These are phyloP conservation scores for Colletotrichum scovillei DNA, from an alignment of 2,329 filamentous ascomycete genomes.

Conservation along the genomic window DNA sequence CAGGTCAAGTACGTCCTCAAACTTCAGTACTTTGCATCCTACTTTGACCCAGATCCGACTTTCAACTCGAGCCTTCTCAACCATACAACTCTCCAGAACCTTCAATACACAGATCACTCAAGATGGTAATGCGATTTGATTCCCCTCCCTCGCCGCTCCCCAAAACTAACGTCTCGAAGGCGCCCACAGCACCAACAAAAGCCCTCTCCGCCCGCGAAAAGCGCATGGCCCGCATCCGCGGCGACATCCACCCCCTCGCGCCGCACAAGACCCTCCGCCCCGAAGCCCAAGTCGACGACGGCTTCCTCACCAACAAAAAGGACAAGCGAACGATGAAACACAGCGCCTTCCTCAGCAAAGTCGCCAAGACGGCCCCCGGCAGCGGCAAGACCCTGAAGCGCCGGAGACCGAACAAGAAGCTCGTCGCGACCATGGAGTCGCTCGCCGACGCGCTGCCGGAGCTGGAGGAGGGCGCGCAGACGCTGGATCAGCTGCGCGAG, in stretches of 20 bases:
- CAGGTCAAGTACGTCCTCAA: background rate
- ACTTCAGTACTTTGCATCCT: background rate
- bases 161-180: conserved; percentile 27
- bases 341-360: conserved; percentile 80
- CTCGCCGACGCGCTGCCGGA: conserved; percentile 85
- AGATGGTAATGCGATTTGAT: background rate
- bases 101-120: background rate
- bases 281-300: conserved; percentile 62
- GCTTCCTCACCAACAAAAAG: conserved; percentile 79
- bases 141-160: background rate
- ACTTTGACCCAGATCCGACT: background rate
- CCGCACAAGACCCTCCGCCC: conserved; percentile 64
- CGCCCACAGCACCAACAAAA: conserved; percentile 53
- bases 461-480: conserved; percentile 60
- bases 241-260: conserved; percentile 59
- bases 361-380: conserved; percentile 52
- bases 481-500: conserved; percentile 54
- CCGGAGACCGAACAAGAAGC: conserved; percentile 79
- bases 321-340: conserved; percentile 88
- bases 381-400: conserved; percentile 68
- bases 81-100: background rate
- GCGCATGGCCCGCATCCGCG: conserved; percentile 61
- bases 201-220: conserved; percentile 70
- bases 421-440: conserved; percentile 78
- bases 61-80: background rate